Conservation (phyloP, 78 protist species). For the Polysphondylium violaceum region DNA sequence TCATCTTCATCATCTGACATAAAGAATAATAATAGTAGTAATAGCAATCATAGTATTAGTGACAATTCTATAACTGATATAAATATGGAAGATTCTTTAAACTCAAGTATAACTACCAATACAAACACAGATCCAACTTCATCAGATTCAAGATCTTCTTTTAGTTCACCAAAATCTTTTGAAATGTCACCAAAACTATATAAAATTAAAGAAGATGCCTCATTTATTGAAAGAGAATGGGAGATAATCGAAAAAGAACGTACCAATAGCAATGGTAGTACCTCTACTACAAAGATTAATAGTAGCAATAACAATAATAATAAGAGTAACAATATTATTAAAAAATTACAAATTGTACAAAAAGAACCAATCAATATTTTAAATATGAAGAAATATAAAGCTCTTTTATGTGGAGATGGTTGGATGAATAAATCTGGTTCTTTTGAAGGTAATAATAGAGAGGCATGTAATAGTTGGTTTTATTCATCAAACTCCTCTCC, state of each 20-base stretch:
- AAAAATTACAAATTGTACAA: constrained; percentile 38
- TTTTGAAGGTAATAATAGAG: background rate
- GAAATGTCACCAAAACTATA: constrained; percentile 3
- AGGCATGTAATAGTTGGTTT: constrained; percentile 10
- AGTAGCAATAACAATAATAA: background rate
- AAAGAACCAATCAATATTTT: constrained; percentile 50
- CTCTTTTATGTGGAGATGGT: constrained; percentile 64
- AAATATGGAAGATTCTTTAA: background rate
- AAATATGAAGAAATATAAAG: constrained; percentile 31
- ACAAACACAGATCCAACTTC: background rate
- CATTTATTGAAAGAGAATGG: constrained; percentile 36
- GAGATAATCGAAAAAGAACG: background rate
- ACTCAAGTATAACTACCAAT: background rate
- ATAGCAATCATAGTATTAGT: background rate
- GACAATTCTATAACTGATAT: background rate
- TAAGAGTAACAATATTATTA: background rate
- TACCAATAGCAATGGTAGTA: background rate
- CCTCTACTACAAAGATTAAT: background rate
- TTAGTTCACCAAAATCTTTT: background rate
- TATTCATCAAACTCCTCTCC: background rate
- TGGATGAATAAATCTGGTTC: constrained; percentile 6
- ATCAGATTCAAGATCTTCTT: background rate
- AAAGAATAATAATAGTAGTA: background rate
- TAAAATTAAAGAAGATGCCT: constrained; percentile 6
- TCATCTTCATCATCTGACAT: background rate